Base-by-base conservation (phyloP, 768 basidiomycete species). In the Boletus edulis region DNA sequence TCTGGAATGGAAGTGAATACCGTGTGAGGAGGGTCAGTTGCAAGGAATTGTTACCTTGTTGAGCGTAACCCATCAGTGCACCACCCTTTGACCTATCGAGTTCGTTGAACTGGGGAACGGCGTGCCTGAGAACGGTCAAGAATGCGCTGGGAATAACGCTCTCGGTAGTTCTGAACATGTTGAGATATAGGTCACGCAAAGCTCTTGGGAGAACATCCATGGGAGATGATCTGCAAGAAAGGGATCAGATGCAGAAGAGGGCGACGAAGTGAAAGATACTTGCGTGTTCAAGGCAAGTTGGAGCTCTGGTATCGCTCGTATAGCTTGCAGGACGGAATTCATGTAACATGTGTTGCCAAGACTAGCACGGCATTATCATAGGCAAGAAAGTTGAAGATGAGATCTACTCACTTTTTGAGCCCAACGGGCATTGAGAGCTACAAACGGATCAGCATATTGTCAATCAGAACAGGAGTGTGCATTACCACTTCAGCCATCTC, bases 311-410 rank as follows among this genome's bases (percentile, higher is more conserved):
- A 99, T 87, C 4, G 91, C 85, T 22, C 93, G 89, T 58, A 99
- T 80, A n/a, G 90, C 87, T 75, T 99, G 97, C 2, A 98, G 77
- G 2, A 91, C 93, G 1, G 97, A 85, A 67, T 96, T 98, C 88
- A 98, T 93, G 74, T 99, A 99, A 66, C 96, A 98, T 0, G 95
- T 98, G 67, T 98, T 98, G 35, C 96, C 94, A 37, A 95, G 75
- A 65, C 82, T 84, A 17, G 47, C 15, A 15, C 22, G 39, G 39
- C 4, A 46, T 60, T 53, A 47, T 39, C 11, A 44, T 27, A 34
- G 10, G 22, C 29, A 27, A 49, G 22, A 15, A 32, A 8, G 14
- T 1, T 0, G 40, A 29, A 39, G 29, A 15, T 2, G 18, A 43
- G 14, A 17, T 14, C 31, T 8, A 53, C 81, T 40, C 63, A 86